Evolutionary conservation across 1,284 basidiomycete genomes (phyloP).

Genomic region (Laetiporus sulphureus): DNA sequence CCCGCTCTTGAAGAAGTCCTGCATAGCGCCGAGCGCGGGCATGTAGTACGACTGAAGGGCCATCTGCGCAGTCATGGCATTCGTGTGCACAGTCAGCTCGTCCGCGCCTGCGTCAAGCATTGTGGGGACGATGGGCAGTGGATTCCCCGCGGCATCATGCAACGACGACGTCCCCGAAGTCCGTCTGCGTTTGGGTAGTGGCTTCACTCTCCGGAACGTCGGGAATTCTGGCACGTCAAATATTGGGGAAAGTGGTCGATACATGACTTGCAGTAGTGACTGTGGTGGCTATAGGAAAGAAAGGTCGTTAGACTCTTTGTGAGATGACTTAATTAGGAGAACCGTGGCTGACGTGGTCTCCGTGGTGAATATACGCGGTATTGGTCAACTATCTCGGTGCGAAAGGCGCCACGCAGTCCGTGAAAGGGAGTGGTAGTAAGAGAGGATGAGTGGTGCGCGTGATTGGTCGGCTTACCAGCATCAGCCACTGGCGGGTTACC

Average conservation of each 20-base stretch:
- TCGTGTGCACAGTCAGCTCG: conserved; percentile 43
- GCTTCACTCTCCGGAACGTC: conserved; percentile 57
- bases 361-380: not conserved
- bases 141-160: conserved; percentile 14
- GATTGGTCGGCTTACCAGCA: too few species aligned
- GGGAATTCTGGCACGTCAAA: conserved; percentile 60
- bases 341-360: conserved; percentile 6
- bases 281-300: not conserved
- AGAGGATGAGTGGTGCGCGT: too few species aligned
- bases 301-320: too few species aligned
- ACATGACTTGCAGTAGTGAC: conserved; percentile 24
- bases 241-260: conserved; percentile 45
- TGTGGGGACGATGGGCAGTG: conserved; percentile 6
- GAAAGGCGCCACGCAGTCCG: not conserved
- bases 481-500: too few species aligned
- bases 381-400: not conserved
- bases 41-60: conserved; percentile 56
- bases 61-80: conserved; percentile 40
- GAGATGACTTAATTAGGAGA: too few species aligned
- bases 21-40: conserved; percentile 44
- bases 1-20: conserved; percentile 32
- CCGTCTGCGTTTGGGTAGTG: conserved; percentile 67
- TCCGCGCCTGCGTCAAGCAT: conserved; percentile 26
- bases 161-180: conserved; percentile 31
- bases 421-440: conserved; percentile 5